Evolutionary conservation across 73 alveolate genomes (phyloP), one percentile per base, ranked within the genome.

Genomic region (Halteria grandinella): DNA sequence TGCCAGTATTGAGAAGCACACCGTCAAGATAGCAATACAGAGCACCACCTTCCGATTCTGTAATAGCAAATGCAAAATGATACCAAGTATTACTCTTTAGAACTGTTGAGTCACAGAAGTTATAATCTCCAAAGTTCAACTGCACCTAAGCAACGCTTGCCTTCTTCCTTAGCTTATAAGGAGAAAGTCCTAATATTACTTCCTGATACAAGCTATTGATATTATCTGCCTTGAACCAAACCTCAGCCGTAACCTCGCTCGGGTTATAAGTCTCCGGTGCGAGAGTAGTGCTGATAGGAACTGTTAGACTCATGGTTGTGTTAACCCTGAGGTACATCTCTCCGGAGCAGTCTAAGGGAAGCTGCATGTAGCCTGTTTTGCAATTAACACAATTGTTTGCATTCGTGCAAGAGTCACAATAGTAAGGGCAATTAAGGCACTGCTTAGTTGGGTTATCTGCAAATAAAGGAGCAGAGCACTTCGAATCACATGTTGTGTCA

Each of bases 161-260:
- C 20, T 37, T 60, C 24, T 60, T 60, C 43, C 77, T 60, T 40
- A 60, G 24, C 21, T 60, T 60, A 40, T 60, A 60, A 1, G 77
- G 77, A 60, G 59, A 21, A 40, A 60, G n/a, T 10, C 59, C 77
- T 15, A 60, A 4, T 60, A 60, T 60, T 8, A 60, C 77, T 40
- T 60, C 55, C 11, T 6, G 14, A n/a, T 34, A 10, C 7, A n/a
- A 8, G 34, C 77, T 60, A 37, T 11, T 6, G 1, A 60, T 37
- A 40, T 60, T 23, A 60, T 60, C 59, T 15, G 77, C 7, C 43
- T 37, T 60, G 39, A 60, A 60, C 77, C 77, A 60, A 17, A 60
- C 21, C 41, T 60, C 77, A 11, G 43, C 77, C 18, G 59, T 34
- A 4, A 37, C 24, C 27, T 32, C 10, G 18, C 5, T 60, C 2